Evolutionary conservation across 2,329 filamentous ascomycete species (phyloP), one percentile per base, ranked within the genome.

Genomic region (Penicillium sp.): DNA sequence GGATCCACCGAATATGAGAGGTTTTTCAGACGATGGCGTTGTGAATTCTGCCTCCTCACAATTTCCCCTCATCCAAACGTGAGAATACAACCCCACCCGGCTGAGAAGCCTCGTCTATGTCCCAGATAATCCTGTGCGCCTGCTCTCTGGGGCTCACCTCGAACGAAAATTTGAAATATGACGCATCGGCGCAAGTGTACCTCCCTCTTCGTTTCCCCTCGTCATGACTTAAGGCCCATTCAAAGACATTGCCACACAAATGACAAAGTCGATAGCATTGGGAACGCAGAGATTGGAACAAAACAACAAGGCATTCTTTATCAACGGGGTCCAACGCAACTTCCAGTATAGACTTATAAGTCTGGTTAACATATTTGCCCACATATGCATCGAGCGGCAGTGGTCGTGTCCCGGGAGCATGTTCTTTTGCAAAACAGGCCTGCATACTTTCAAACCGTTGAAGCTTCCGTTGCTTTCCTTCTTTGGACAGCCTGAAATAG

Each of bases 171-270:
- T 47, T 53, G 16, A 36, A 49, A n/a, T 49, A 53, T 11, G 36
- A 36, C 4, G 39, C 38, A 43, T 53, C 51, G 29, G 39, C n/a
- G 13, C 49, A n/a, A 21, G 24, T 31, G 34, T 38, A 49, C 13
- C 50, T 47, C 13, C 50, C 50, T 29, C 36, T 38, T n/a, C 42
- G 34, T 22, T 31, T 48, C 11, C n/a, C n/a, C 14, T 39, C 43
- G 16, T 53, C 50, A 13, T 43, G 42, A 18, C 36, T 18, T 29
- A 53, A 18, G 22, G 44, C 48, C 50, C 50, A 53, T 40, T 53
- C 50, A 18, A 53, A 53, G n/a, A 43, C 45, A 29, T 53, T 38
- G 14, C 43, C 38, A 6, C 48, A 44, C 10, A 43, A 48, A 46
- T 53, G 50, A 43, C 50, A 44, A 7, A 53, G 50, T 10, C 40